phyloP scores from a whole-genome alignment of 2,329 filamentous ascomycete species.

The Arthrobotrys conoides region DNA sequence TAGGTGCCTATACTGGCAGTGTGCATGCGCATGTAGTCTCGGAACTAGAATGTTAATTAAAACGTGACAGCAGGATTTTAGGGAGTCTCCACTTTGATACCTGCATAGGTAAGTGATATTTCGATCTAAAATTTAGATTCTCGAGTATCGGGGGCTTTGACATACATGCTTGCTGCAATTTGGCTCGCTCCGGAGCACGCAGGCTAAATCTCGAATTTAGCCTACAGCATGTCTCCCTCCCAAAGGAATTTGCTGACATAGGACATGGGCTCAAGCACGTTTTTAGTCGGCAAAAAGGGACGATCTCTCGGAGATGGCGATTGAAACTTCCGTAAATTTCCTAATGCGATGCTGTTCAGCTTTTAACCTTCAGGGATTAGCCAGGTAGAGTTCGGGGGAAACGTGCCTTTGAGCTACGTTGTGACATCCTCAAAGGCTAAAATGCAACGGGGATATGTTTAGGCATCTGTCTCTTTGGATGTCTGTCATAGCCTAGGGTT shows the following conservation, averaged over 20 bases:
- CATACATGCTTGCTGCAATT: conserved; percentile 4
- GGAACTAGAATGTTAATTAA: conserved; percentile 9
- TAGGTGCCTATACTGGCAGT: no score
- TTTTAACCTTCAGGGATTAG: conserved; percentile 10
- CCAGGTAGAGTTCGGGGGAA: conserved; percentile 5
- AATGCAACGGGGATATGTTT: conserved; percentile 29
- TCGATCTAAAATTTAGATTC: background rate
- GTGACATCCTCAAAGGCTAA: conserved; percentile 31
- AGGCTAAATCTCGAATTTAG: conserved; percentile 53
- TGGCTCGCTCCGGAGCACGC: conserved; percentile 10
- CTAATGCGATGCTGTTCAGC: background rate
- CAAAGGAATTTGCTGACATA: background rate
- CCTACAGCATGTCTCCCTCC: conserved; percentile 22
- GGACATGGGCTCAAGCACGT: conserved; percentile 34
- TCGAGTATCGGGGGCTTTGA: conserved; percentile 4
- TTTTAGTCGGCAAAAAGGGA: conserved; percentile 45
- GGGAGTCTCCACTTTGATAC: conserved; percentile 5
- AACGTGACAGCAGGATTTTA: conserved; percentile 26
- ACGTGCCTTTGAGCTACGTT: background rate
- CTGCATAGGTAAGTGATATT: no score
- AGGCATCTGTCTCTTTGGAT: conserved; percentile 15
- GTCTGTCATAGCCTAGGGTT: conserved; percentile 5
- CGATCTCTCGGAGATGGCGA: conserved; percentile 44
- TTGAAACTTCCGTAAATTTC: conserved; percentile 31
- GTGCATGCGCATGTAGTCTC: no score